Evolutionary conservation across 768 basidiomycete species (phyloP).

Genomic region (Macrolepiota dolichaula): DNA sequence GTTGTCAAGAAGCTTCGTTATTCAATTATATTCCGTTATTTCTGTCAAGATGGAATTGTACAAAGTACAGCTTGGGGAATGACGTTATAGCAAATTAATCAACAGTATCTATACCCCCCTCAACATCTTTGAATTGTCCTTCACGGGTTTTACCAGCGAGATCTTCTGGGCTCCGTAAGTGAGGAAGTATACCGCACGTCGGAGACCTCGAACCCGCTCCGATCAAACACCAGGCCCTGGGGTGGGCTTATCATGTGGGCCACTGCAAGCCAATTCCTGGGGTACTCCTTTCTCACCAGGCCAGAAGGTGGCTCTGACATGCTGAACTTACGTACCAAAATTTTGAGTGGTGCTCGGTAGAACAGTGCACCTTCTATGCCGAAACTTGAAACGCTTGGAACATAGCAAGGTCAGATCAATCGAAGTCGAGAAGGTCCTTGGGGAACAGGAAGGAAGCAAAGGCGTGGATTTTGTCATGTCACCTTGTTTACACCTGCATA

Average conservation of each 20-base stretch:
- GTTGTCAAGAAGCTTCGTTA: not conserved
- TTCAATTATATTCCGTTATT: not conserved
- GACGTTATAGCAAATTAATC: too few species aligned
- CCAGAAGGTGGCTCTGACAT: not conserved
- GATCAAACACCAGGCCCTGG: not conserved
- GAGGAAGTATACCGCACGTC: not conserved
- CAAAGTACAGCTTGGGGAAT: too few species aligned
- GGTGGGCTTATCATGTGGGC: not conserved
- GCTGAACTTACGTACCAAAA: not conserved
- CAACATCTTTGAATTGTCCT: too few species aligned
- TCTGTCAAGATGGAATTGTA: too few species aligned
- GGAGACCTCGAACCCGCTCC: not conserved
- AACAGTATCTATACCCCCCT: too few species aligned
- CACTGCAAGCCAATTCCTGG: not conserved
- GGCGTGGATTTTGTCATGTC: too few species aligned
- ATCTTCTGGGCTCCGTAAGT: too few species aligned
- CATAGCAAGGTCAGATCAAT: not conserved
- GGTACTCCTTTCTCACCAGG: not conserved
- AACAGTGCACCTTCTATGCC: not conserved
- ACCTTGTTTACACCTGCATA: too few species aligned
- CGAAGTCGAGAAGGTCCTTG: not conserved
- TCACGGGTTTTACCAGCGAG: too few species aligned
- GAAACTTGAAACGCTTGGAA: not conserved
- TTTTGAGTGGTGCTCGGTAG: not conserved
- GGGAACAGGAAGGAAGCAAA: not conserved